These are phyloP conservation scores for Cladosporium sp. DNA, from an alignment of 2,329 filamentous ascomycete species.

Conservation along the genomic window DNA sequence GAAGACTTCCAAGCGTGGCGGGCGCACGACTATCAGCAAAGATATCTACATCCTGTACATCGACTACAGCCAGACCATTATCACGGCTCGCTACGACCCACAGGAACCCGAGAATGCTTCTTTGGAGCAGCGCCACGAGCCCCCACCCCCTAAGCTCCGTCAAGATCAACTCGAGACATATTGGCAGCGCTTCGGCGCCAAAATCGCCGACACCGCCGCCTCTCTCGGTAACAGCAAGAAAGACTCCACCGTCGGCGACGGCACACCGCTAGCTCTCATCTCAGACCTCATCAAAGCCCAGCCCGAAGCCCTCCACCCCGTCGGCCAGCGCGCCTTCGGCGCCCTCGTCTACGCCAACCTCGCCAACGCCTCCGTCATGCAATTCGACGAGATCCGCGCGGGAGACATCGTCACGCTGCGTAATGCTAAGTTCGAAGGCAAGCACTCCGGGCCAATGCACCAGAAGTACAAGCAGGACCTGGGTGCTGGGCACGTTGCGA, in stretches of 20 bases:
- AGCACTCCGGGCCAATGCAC: slow-evolving; percentile 85
- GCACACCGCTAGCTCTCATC: slow-evolving; percentile 75
- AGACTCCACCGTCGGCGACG: slow-evolving; percentile 79
- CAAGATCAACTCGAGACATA: slow-evolving; percentile 92
- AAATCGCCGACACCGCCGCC: slow-evolving; percentile 69
- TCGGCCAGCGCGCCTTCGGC: slow-evolving; percentile 87
- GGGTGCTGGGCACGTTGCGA: slow-evolving; percentile 70
- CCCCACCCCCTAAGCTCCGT: slow-evolving; percentile 75
- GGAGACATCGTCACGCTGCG: slow-evolving; percentile 92
- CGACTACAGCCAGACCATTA: slow-evolving; percentile 92
- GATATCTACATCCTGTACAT: slow-evolving; percentile 86
- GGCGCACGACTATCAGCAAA: slow-evolving; percentile 71
- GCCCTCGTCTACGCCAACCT: slow-evolving; percentile 92
- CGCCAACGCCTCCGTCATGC: slow-evolving; percentile 86
- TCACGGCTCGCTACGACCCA: slow-evolving; percentile 77
- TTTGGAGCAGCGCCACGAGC: slow-evolving; percentile 83
- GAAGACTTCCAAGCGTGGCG: slow-evolving; percentile 66
- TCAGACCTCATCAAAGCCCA: slow-evolving; percentile 66
- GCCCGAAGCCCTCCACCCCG: slow-evolving; percentile 73
- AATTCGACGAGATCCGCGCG: slow-evolving; percentile 87
- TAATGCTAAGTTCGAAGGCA: slow-evolving; percentile 92
- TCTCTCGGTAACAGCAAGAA: slow-evolving; percentile 69
- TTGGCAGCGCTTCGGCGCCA: slow-evolving; percentile 77
- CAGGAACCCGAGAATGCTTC: slow-evolving; percentile 68
- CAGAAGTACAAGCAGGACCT: slow-evolving; percentile 89